Base-by-base conservation (phyloP, 176 grass and related monocot species). In the Guadua angustifolia region DNA sequence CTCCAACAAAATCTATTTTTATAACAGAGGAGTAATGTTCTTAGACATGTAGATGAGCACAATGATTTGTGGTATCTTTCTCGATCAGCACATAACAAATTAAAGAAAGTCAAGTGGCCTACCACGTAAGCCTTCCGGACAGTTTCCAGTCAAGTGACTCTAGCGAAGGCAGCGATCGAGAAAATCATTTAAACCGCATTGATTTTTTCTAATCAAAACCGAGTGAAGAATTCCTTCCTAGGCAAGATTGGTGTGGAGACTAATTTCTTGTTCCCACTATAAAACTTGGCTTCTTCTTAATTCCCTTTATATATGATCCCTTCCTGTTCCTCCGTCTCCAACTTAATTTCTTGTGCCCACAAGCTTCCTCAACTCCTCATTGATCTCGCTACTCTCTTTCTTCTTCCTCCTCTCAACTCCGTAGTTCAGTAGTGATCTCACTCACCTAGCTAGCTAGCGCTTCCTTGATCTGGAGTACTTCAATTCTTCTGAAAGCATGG, bases 171-270 rank as follows among this genome's bases (percentile, higher is more conserved):
- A 6, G 40, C 7, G 7, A n/a, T n/a, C n/a, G n/a, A 42, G 40
- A 42, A 8, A 42, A 42, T 1, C 33, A 1, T 1, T 40, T 8
- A 6, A n/a, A n/a, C n/a, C n/a, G n/a, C n/a, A n/a, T n/a, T n/a
- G n/a, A n/a, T n/a, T n/a, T n/a, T n/a, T n/a, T n/a, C n/a, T 1
- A 40, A 7, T 43, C 69, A 16, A 82, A 89, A 90, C 72, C 72
- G 73, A 60, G 73, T 65, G 83, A 89, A 75, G 49, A 79, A n/a
- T n/a, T n/a, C n/a, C n/a, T n/a, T n/a, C 67, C 66, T 50, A 79
- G 84, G 39, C 79, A 86, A 90, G 88, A 3, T 59, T 6, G 35
- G 35, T 36, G 35, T 36, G 35, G 35, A 36, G 39, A 9, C 8
- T 9, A n/a, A n/a, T n/a, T 43, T 9, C 42, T 39, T 39, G 5